These are phyloP conservation scores for Leccinum pseudoinsigne DNA, from an alignment of 1,284 basidiomycete species.

Conservation along the genomic window DNA sequence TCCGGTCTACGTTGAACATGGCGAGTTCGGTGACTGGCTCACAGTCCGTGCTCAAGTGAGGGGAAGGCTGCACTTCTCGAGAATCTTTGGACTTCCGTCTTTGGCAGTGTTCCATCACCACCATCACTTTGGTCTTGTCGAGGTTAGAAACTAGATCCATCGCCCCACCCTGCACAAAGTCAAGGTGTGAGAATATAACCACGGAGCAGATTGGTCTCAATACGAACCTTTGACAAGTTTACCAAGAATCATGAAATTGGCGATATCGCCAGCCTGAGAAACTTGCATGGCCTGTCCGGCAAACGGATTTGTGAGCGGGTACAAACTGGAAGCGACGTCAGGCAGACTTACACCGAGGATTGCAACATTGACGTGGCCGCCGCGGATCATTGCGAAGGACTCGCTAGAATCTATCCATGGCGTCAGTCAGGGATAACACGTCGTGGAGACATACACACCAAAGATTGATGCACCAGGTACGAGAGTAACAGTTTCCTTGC, in stretches of 20 bases:
- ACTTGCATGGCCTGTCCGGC: conserved; percentile 88
- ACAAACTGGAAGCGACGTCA: background rate
- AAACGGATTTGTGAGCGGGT: background rate
- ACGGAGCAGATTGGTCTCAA: background rate
- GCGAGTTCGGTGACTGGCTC: conserved; percentile 90
- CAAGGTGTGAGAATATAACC: conserved; percentile 1
- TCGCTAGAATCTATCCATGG: conserved; percentile 69
- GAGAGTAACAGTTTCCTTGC: conserved; percentile 94
- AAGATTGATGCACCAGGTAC: conserved; percentile 92
- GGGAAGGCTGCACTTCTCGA: conserved; percentile 81
- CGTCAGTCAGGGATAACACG: background rate
- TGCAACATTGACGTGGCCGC: conserved; percentile 93
- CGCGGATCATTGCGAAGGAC: conserved; percentile 95
- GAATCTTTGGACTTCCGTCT: conserved; percentile 86
- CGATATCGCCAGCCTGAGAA: conserved; percentile 89
- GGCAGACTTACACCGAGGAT: conserved; percentile 70
- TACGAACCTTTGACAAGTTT: conserved; percentile 80
- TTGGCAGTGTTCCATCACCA: conserved; percentile 90
- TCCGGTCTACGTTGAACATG: conserved; percentile 87
- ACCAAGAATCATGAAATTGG: conserved; percentile 98
- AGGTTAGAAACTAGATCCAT: conserved; percentile 97
- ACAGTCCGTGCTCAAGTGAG: conserved; percentile 87
- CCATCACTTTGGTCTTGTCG: conserved; percentile 87
- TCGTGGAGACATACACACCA: conserved; percentile 48
- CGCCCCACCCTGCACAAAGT: conserved; percentile 72